Evolutionary conservation across 108 stramenopile species (phyloP).

Genomic region (Stephanodiscus triporus): DNA sequence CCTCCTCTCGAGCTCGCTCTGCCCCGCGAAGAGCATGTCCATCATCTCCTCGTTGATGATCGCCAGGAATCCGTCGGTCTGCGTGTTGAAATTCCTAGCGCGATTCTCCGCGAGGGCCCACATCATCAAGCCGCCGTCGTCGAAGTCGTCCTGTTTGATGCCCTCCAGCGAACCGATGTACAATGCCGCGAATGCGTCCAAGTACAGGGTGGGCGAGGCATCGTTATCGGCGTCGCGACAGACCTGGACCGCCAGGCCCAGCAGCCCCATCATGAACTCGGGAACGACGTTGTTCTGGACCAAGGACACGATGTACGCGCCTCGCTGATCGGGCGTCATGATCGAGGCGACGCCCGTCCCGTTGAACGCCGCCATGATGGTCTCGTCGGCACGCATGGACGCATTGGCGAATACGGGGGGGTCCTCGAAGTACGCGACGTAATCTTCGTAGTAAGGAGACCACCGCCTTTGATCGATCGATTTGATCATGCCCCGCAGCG

Average conservation of each 20-base stretch:
- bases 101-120: slow-evolving; percentile 74
- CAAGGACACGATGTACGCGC: slow-evolving; percentile 54
- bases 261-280: slow-evolving; percentile 64
- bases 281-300: slow-evolving; percentile 70
- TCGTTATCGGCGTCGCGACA: slow-evolving; percentile 54
- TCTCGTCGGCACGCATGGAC: slow-evolving; percentile 59
- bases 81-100: slow-evolving; percentile 76
- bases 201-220: slow-evolving; percentile 46
- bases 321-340: slow-evolving; percentile 55
- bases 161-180: slow-evolving; percentile 87
- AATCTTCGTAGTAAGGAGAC: slow-evolving; percentile 68
- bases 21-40: slow-evolving; percentile 73
- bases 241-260: slow-evolving; percentile 52
- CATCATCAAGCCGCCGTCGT: slow-evolving; percentile 76
- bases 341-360: slow-evolving; percentile 20
- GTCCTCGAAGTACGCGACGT: slow-evolving; percentile 19
- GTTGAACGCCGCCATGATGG: slow-evolving; percentile 58
- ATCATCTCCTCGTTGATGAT: slow-evolving; percentile 63
- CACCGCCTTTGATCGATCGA: slow-evolving; percentile 44
- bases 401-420: slow-evolving; percentile 53
- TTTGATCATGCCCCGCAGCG: slow-evolving; percentile 64
- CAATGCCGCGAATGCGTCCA: slow-evolving; percentile 82
- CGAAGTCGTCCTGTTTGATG: slow-evolving; percentile 56
- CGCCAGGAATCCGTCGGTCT: slow-evolving; percentile 55
- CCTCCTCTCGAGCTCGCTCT: slow-evolving; percentile 56